Base-by-base conservation (phyloP, 495 filamentous ascomycete genomes). In the Arthonia radiata region DNA sequence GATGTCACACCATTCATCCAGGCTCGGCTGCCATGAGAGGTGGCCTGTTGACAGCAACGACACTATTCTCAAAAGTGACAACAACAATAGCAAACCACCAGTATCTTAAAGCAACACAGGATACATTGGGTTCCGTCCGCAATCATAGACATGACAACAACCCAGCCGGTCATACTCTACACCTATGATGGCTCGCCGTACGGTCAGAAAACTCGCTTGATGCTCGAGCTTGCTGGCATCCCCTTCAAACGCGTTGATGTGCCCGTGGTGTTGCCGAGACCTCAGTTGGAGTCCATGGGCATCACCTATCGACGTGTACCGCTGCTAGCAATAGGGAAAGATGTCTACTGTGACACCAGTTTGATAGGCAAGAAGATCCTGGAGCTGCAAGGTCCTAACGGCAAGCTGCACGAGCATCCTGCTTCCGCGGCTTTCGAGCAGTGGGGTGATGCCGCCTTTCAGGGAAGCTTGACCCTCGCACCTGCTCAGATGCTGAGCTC, bases 221-320 rank as follows among this genome's bases (percentile, higher is more conserved):
- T 39, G 17, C 25, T 42, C 9, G 30, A 29, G 13, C 27, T 30
- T 4, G 24, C 30, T 21, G 30, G 30, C 23, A 23, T 36, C 3
- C 10, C 17, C 2, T 39, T 16, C 27, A 13, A 31, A 18, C 27
- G 25, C 25, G 27, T 23, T 29, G 39, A 33, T 28, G 40, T 32
- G 24, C 37, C 40, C n/a, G 10, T 13, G 8, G 24, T 43, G 10
- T 18, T 46, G 4, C 42, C 40, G 4, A 34, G 42, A 19, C 23
- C 26, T 3, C 33, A 43, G 24, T 40, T 46, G 24, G 35, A 32
- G 23, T 24, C 30, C 2, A 18, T 46, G 7, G 37, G 37, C 6
- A 36, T 31, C 10, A 32, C 29, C 15, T 46, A 48, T 33, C 44
- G 44, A 15, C 43, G 41, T 32, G 46, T 48, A 27, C 44, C 44